phyloP scores from a whole-genome alignment of 306 rosid genomes.

The Prunus campanulata region DNA sequence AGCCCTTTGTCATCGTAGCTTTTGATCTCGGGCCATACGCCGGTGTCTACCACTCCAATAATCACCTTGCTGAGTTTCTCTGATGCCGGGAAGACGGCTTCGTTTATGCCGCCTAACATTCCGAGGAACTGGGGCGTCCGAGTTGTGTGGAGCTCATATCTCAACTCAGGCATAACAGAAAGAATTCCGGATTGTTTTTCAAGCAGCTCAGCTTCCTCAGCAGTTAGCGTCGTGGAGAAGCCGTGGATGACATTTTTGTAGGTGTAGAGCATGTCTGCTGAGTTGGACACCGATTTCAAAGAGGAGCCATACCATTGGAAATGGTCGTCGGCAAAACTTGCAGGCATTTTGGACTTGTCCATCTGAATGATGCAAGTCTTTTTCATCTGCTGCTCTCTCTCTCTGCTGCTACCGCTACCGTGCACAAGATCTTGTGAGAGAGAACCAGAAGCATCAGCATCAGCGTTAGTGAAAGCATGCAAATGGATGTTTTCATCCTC shows the following conservation, averaged over 20 bases:
- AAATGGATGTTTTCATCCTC: not conserved
- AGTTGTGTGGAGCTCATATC: conserved; percentile 72
- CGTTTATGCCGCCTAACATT: conserved; percentile 31
- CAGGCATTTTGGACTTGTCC: conserved; percentile 62
- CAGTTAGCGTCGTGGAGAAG: conserved; percentile 64
- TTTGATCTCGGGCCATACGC: conserved; percentile 67
- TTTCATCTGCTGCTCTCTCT: conserved; percentile 32
- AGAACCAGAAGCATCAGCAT: not conserved
- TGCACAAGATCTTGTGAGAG: not conserved
- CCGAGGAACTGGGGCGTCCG: conserved; percentile 72
- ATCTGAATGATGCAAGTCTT: conserved; percentile 60
- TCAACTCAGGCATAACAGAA: conserved; percentile 49
- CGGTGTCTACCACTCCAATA: conserved; percentile 63
- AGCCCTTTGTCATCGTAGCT: conserved; percentile 41
- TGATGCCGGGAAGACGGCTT: conserved; percentile 11
- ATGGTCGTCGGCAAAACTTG: conserved; percentile 42
- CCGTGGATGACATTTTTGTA: conserved; percentile 60
- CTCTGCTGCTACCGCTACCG: conserved; percentile 29
- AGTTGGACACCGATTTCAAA: conserved; percentile 47
- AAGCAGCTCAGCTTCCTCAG: conserved; percentile 46
- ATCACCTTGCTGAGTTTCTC: conserved; percentile 36
- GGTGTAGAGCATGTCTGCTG: conserved; percentile 58
- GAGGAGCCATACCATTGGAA: conserved; percentile 60
- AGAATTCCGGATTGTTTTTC: conserved; percentile 33
- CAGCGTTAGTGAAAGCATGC: not conserved